Evolutionary conservation across 441 rosid species (phyloP), one percentile per base, ranked within the genome.

Genomic region (Eutrema salsugineum): DNA sequence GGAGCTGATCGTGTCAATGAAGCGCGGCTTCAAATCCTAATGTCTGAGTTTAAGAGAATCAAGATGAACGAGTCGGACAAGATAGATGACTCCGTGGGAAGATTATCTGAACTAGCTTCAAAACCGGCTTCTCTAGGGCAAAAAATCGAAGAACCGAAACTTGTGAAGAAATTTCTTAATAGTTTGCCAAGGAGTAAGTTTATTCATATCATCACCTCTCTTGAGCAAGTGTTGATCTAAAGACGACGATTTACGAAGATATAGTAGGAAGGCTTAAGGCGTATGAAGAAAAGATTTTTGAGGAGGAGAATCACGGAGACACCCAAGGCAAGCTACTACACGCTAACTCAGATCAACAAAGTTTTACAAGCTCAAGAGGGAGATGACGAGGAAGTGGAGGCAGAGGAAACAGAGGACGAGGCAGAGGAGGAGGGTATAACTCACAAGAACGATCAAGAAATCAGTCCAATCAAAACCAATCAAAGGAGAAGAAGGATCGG

Each of bases 261-360:
- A 44, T 44, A 1, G 8, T 16, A 7, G 49, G 49, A 0, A 44
- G 49, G 16, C 5, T 44, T 3, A 15, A 44, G 2, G 49, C 20
- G 0, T 44, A 44, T 15, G 49, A 44, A 1, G 22, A 44, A 1
- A 1, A 22, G 2, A 44, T 44, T 44, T 4, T 8, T 5, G 49
- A 44, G 7, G 49, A 44, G 4, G 22, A 44, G 9, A 44, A 16
- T 1, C 3, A 7, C 1, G 19, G 0, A 6, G 49, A 44, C 0
- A 7, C 20, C 0, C 53, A 19, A 19, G 6, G 6, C 0, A 47
- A 47, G 14, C 2, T 47, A 2, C 1, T 19, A 2, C 4, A 8
- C 12, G 0, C 6, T 0, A 19, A 1, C 1, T 17, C 27, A 3
- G 5, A 47, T 0, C 12, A 47, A 7, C 0, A 2, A 0, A 0